Base-by-base conservation (phyloP, 257 asterid genomes). In the Solanum ahanhuiri region DNA sequence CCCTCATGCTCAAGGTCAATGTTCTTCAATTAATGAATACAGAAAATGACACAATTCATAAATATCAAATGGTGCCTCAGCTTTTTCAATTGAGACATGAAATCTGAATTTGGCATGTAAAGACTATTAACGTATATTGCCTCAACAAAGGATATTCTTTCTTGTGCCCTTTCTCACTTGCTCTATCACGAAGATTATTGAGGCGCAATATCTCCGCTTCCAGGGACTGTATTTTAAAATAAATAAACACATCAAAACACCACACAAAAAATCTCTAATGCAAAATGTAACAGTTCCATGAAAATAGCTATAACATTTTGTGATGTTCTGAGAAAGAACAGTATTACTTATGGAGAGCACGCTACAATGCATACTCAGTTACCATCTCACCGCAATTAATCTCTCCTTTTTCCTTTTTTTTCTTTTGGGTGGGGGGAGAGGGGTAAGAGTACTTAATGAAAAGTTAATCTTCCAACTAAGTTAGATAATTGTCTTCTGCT, bases 61-160 rank as follows among this genome's bases (percentile, higher is more conserved):
- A 81, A 81, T 48, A 81, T 9, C 30, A 81, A 81, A 48, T 17
- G 67, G 84, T 48, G 67, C 70, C 81, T 69, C 86, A 17, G 75
- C 17, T 20, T 45, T 45, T 43, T 43, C 51, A 45, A 5, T 30
- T 85, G 63, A 85, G 67, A 54, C 84, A 48, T 45, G 82, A 85
- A 67, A 69, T 70, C 81, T 45, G 48, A 43, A 12, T 45, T 70
- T 18, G 31, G 67, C 41, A 85, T 20, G 70, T 70, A 48, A 85
- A 69, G 9, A 85, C 86, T 39, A 83, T 45, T 51, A 85, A 33
- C 35, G 1, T 60, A 83, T 30, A 85, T 12, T 64, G 48, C 72
- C 67, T 73, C 84, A 71, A 66, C 71, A 83, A 94, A 91, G 98
- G 99, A 91, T 91, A 91, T 91, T 91, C 91, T 58, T 87, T 89